Evolutionary conservation across 257 asterid genomes (phyloP), one percentile per base, ranked within the genome.

Genomic region (Coffea canephora): DNA sequence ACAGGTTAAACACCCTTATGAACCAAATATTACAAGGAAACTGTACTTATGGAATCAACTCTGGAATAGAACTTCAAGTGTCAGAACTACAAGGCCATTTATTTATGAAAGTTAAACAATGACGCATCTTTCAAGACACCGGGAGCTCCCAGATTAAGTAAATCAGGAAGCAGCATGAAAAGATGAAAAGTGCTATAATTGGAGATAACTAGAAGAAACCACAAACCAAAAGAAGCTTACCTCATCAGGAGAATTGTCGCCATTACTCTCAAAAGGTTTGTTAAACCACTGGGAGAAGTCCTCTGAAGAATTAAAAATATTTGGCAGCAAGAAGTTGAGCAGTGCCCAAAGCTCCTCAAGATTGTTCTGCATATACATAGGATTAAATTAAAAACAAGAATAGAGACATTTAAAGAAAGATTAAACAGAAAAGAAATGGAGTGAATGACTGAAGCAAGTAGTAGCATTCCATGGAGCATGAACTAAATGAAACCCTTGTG

Each of bases 321-420:
- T 94, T 73, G 99, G 99, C 89, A 96, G 84, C 91, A 96, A 91
- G 89, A 96, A 96, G 84, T 96, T 96, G 71, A 96, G 99, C 76
- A 96, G 90, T 55, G 99, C 99, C 99, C 99, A 96, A 36, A 96
- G 92, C 81, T 96, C 99, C 92, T 96, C 99, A 27, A 96, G 99
- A 89, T 89, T 96, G 89, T 96, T 96, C 99, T 96, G 87, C 85
- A 81, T 27, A 45, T 36, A 80, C 21, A n/a, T 70, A 83, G 69
- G 62, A 76, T 50, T 59, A n/a, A 74, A 81, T 49, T 55, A 75
- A 73, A 76, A 52, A 76, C 78, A 74, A 43, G 27, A 71, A 45
- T 50, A 15, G 54, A 61, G 48, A 69, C 52, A 78, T 41, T 72
- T 19, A 62, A 45, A 31, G 14, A 74, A 34, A 45, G 12, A n/a